These are phyloP conservation scores for Colletotrichum chrysophilum DNA, from an alignment of 2,329 filamentous ascomycete species.

Conservation along the genomic window DNA sequence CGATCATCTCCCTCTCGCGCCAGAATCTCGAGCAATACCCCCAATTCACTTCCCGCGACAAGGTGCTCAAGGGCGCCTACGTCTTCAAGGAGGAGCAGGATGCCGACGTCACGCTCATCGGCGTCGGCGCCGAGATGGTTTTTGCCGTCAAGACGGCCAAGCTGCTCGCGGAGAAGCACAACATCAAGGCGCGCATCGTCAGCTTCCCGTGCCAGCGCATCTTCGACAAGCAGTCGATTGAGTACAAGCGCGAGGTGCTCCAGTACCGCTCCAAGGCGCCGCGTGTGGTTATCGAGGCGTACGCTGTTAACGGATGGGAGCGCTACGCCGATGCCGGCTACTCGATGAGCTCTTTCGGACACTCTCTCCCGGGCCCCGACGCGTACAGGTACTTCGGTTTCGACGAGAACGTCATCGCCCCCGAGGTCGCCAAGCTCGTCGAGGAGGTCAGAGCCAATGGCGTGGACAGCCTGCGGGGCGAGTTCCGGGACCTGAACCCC, in stretches of 20 bases:
- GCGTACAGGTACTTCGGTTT: conserved; percentile 61
- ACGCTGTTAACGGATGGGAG: conserved; percentile 63
- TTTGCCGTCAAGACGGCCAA: conserved; percentile 37
- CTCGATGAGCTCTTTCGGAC: conserved; percentile 59
- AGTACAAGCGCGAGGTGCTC: conserved; percentile 52
- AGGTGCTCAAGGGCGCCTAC: conserved; percentile 50
- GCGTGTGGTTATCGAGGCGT: conserved; percentile 65
- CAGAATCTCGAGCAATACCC: conserved; percentile 45
- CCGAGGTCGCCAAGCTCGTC: conserved; percentile 35
- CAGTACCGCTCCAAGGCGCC: conserved; percentile 46
- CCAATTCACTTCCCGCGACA: conserved; percentile 50
- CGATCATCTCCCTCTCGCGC: conserved; percentile 54
- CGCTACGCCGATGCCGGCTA: conserved; percentile 62
- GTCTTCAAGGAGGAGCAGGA: conserved; percentile 46
- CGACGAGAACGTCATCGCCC: conserved; percentile 44
- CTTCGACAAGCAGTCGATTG: conserved; percentile 45
- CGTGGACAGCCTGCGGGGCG: conserved; percentile 26
- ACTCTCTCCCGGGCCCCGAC: conserved; percentile 57
- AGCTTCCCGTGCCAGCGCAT: conserved; percentile 51
- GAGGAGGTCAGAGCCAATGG: conserved; percentile 27
- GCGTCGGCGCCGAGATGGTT: conserved; percentile 40
- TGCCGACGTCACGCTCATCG: conserved; percentile 50
- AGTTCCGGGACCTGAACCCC: conserved; percentile 29
- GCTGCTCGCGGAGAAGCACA: conserved; percentile 42
- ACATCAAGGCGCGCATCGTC: conserved; percentile 43